Evolutionary conservation across 2,329 filamentous ascomycete genomes (phyloP).

Genomic region (Fusarium clavum): DNA sequence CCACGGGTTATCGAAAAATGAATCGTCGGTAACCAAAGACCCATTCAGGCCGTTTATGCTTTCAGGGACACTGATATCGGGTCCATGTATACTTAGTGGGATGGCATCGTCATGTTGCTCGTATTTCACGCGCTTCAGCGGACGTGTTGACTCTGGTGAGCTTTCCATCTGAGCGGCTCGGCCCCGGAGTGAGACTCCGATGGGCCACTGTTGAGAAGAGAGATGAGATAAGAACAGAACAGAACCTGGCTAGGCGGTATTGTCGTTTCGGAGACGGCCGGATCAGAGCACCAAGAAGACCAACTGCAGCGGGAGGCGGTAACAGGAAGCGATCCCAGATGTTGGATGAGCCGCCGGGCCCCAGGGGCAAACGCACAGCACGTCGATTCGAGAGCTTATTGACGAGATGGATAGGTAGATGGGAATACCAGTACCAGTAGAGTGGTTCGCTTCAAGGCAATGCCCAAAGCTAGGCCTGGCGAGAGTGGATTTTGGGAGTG

Average conservation of each 20-base stretch:
- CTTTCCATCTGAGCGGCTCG: conserved; percentile 43
- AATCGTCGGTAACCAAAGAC: conserved; percentile 24
- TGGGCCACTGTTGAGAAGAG: conserved; percentile 33
- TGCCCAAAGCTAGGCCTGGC: conserved; percentile 36
- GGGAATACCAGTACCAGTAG: conserved; percentile 46
- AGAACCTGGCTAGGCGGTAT: conserved; percentile 1
- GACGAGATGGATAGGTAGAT: conserved; percentile 14
- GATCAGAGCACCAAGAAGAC: conserved; percentile 31
- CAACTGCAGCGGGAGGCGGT: conserved; percentile 24
- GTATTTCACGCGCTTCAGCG: conserved; percentile 47
- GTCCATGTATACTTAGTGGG: conserved; percentile 28
- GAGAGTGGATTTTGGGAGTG: conserved; percentile 45
- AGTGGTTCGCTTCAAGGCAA: conserved; percentile 47
- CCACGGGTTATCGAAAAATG: conserved; percentile 41
- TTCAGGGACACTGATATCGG: conserved; percentile 22
- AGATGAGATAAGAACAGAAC: conserved; percentile 40
- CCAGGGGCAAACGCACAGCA: conserved; percentile 38
- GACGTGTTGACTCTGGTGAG: conserved; percentile 43
- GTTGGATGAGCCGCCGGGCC: conserved; percentile 35
- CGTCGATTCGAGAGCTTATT: conserved; percentile 40
- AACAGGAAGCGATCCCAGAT: conserved; percentile 30
- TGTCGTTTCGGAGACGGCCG: conserved; percentile 42
- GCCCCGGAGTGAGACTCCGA: conserved; percentile 32
- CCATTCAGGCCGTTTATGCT: conserved; percentile 24
- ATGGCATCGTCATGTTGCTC: conserved; percentile 34